Percentiles rank a stretch among this genome's conserved stretches.
Conservation (phyloP, 257 asterid species). For the Solanum chaucha region DNA sequence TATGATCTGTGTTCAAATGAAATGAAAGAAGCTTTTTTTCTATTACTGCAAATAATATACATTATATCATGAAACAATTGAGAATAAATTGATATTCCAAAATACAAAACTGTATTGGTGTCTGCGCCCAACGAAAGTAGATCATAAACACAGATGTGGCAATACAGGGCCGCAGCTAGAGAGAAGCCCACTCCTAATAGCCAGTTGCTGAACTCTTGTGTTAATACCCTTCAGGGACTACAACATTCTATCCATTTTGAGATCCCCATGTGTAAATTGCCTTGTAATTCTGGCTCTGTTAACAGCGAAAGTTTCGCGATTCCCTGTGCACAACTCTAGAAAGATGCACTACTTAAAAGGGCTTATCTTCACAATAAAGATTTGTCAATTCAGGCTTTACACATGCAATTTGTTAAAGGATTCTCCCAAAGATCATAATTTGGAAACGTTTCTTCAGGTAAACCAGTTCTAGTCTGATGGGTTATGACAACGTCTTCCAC, state of each 20-base stretch:
- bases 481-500: constrained; percentile 80
- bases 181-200: not conserved
- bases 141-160: not conserved
- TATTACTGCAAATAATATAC: constrained; percentile 6
- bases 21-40: not conserved
- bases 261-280: not conserved
- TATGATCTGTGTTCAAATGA: not conserved
- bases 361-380: not conserved
- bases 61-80: constrained; percentile 7
- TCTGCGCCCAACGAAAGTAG: not conserved
- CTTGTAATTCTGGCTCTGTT: not conserved
- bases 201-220: constrained; percentile 1
- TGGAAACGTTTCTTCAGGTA: constrained; percentile 96
- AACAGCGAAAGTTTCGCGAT: not conserved
- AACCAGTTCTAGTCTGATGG: constrained; percentile 85
- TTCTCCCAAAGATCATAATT: constrained; percentile 98
- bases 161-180: constrained; percentile 1
- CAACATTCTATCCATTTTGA: not conserved
- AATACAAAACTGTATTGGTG: constrained; percentile 10
- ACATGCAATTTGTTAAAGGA: constrained; percentile 97
- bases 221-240: not conserved
- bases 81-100: constrained; percentile 1
- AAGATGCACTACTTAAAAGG: not conserved
- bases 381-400: constrained; percentile 49
- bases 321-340: no score